Evolutionary conservation across 345 rosid species (phyloP), one percentile per base, ranked within the genome.

Genomic region (Moricandia moricandioides): DNA sequence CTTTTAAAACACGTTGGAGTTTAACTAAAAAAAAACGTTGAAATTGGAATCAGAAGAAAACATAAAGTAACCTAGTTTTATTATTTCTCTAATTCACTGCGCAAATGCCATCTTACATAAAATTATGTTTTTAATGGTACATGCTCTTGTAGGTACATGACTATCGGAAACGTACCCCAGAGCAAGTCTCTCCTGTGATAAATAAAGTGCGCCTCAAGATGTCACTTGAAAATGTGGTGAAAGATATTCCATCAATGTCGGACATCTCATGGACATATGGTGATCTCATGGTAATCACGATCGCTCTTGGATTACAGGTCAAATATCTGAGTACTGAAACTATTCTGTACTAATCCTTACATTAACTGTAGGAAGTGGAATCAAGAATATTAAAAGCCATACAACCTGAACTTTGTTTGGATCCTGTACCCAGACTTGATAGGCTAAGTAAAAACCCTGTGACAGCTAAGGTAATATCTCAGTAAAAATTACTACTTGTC

Each of bases 251-350:
- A 6, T 65, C 82, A 77, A 82, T 87, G 67, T 86, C 97, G 14
- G 91, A 87, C 84, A 85, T 77, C 71, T 83, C 98, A 65, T 95
- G 99, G 99, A 92, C 90, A 5, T 95, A 95, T 58, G 97, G 97
- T 78, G 96, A 95, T 84, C 83, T 90, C 78, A 92, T 95, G 98
- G 99, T 89, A 83, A 83, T 67, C 40, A 16, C 39, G 17, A 67
- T 63, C 59, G 24, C 57, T 60, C 56, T 65, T 45, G 52, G 31
- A 30, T 34, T 27, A 12, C 72, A 54, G 62, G 61, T 67, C 45
- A 13, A 35, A 54, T 49, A 40, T 72, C 21, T 45, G 35, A 56
- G 17, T 11, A 8, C 69, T 34, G 58, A 43, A 43, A 61, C 3
- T 56, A 34, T 33, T 65, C 18, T 72, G 35, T 67, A 43, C 65